phyloP scores from a whole-genome alignment of 257 asterid species.

The Capsicum baccatum region DNA sequence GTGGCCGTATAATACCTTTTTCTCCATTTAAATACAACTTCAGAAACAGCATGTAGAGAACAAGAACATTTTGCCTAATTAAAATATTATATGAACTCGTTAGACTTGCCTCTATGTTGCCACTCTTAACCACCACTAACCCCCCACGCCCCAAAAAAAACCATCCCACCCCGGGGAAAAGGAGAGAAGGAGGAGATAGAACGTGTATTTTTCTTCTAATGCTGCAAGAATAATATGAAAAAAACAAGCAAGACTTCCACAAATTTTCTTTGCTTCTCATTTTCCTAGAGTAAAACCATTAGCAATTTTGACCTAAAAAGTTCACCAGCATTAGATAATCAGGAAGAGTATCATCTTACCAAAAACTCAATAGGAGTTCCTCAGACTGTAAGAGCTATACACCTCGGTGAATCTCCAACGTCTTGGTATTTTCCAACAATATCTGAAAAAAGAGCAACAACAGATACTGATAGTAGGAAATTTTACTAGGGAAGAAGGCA shows the following conservation, averaged over 20 bases:
- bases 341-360: slow-evolving; percentile 9
- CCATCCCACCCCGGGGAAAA: background rate
- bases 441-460: slow-evolving; percentile 49
- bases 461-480: background rate
- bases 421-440: slow-evolving; percentile 73
- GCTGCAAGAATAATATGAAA: background rate
- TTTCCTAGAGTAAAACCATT: background rate
- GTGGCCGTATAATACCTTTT: background rate
- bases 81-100: background rate
- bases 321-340: background rate
- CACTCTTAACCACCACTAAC: background rate
- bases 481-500: background rate
- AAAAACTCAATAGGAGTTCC: background rate
- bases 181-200: background rate
- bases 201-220: background rate
- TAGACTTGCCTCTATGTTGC: background rate
- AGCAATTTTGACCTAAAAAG: background rate
- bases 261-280: background rate
- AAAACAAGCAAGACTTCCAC: background rate
- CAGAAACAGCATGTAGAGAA: background rate
- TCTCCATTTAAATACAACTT: background rate
- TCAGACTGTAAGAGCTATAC: slow-evolving; percentile 36
- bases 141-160: background rate
- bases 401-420: slow-evolving; percentile 72
- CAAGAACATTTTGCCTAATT: background rate